phyloP scores from a whole-genome alignment of 1,139 yeast genomes.

The Scheffersomyces stambukii region DNA sequence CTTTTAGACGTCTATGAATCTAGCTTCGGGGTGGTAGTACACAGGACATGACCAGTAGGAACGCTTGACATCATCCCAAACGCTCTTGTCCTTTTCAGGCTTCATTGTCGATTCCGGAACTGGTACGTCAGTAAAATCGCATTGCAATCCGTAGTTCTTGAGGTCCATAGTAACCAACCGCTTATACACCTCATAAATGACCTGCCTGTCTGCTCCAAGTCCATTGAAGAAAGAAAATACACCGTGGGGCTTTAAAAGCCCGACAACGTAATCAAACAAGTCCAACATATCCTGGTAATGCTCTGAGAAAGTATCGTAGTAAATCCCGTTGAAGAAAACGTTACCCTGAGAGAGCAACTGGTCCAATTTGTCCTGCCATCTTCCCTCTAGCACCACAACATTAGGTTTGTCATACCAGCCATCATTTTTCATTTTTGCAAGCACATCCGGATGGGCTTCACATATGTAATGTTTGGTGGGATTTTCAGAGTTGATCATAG shows the following conservation, averaged over 20 bases:
- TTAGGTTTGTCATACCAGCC: conserved; percentile 82
- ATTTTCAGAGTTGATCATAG: conserved; percentile 54
- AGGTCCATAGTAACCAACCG: conserved; percentile 78
- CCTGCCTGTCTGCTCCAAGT: conserved; percentile 89
- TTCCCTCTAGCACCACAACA: conserved; percentile 75
- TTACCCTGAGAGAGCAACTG: conserved; percentile 57
- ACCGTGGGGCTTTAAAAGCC: conserved; percentile 75
- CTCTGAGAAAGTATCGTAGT: conserved; percentile 91
- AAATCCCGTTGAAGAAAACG: conserved; percentile 81
- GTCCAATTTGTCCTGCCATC: conserved; percentile 86
- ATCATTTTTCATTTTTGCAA: conserved; percentile 58
- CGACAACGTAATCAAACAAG: conserved; percentile 76
- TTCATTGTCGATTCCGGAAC: conserved; percentile 36
- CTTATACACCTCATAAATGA: conserved; percentile 85
- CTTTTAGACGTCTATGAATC: conserved; percentile 40
- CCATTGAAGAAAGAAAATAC: conserved; percentile 91
- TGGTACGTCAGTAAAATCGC: conserved; percentile 45
- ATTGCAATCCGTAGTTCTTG: conserved; percentile 68
- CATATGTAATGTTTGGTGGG: conserved; percentile 81
- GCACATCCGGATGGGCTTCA: conserved; percentile 94
- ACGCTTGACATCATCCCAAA: conserved; percentile 69
- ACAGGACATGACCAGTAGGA: conserved; percentile 73
- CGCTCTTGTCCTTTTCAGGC: conserved; percentile 29
- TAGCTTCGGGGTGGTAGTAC: conserved; percentile 61
- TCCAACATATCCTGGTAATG: conserved; percentile 83